These are phyloP conservation scores for Ceratocystis ficicola DNA, from an alignment of 2,329 filamentous ascomycete species.

Conservation along the genomic window DNA sequence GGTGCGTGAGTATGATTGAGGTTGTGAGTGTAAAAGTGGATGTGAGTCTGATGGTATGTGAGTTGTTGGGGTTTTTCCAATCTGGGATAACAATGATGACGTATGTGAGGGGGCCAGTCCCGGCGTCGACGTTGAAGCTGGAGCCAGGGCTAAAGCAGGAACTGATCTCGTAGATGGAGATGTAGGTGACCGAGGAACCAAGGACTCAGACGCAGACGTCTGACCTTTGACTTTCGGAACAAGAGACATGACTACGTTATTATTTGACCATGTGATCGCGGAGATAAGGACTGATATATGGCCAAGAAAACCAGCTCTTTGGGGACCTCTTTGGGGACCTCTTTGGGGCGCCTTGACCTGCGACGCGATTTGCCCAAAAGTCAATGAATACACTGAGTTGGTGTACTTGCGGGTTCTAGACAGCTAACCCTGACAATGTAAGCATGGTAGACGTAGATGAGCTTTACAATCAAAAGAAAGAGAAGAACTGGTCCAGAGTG, in stretches of 20 bases:
- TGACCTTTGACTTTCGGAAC: conserved; percentile 19
- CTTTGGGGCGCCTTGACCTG: neutral
- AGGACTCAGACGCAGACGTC: conserved; percentile 11
- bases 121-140: neutral
- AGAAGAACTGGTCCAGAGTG: neutral
- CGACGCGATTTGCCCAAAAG: conserved; percentile 4
- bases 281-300: neutral
- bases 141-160: neutral
- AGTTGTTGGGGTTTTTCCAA: neutral
- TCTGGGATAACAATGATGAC: neutral
- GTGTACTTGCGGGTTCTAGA: neutral
- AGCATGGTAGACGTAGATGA: neutral
- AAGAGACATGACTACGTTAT: conserved; percentile 16
- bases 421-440: conserved; percentile 1
- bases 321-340: neutral
- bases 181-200: neutral
- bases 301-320: neutral
- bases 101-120: conserved; percentile 7
- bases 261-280: neutral
- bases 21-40: neutral
- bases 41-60: neutral
- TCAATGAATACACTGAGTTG: neutral
- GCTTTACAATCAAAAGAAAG: neutral
- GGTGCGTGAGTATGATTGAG: conserved; percentile 6
- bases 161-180: neutral